Percentiles rank a stretch among this genome's conserved stretches.
Conservation (phyloP, 495 filamentous ascomycete genomes). For the Bombardia bombarda region DNA sequence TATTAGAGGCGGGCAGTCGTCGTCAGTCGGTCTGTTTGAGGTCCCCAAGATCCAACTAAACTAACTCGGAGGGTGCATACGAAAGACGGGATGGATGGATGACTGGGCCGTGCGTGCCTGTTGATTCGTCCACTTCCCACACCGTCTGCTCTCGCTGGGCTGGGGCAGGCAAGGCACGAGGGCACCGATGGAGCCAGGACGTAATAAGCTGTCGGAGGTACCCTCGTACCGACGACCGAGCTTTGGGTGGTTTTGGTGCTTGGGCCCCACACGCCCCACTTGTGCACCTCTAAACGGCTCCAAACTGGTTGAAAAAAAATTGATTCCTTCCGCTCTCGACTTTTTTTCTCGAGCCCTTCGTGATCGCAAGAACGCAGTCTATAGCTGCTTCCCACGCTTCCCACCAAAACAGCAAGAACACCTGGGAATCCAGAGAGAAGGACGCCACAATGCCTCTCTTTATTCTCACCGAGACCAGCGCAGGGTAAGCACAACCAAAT, state of each 20-base stretch:
- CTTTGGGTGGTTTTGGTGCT: too few relatives aligned
- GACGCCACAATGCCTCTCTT: slow-evolving; percentile 59
- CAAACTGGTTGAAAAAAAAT: slow-evolving; percentile 29
- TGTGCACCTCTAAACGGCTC: slow-evolving; percentile 12
- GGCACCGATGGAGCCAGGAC: too few relatives aligned
- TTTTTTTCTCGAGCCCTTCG: slow-evolving; percentile 19
- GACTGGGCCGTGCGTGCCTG: too few relatives aligned
- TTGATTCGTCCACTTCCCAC: too few relatives aligned
- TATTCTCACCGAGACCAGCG: slow-evolving; percentile 85
- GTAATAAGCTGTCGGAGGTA: too few relatives aligned
- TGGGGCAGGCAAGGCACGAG: too few relatives aligned
- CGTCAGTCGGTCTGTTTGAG: not conserved
- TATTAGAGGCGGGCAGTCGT: too few relatives aligned
- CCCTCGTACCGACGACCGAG: slow-evolving; percentile 5
- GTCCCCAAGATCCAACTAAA: too few relatives aligned
- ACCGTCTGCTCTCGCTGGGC: too few relatives aligned
- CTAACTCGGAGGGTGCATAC: too few relatives aligned
- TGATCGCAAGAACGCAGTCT: slow-evolving; percentile 20
- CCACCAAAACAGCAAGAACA: slow-evolving; percentile 20
- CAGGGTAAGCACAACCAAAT: slow-evolving; percentile 48
- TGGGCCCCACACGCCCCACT: slow-evolving; percentile 17
- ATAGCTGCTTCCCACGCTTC: slow-evolving; percentile 21
- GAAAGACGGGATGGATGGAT: too few relatives aligned
- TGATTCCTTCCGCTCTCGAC: slow-evolving; percentile 19
- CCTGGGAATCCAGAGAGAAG: slow-evolving; percentile 8